phyloP scores from a whole-genome alignment of 1,284 basidiomycete species.

The Cryptococcus sp. region DNA sequence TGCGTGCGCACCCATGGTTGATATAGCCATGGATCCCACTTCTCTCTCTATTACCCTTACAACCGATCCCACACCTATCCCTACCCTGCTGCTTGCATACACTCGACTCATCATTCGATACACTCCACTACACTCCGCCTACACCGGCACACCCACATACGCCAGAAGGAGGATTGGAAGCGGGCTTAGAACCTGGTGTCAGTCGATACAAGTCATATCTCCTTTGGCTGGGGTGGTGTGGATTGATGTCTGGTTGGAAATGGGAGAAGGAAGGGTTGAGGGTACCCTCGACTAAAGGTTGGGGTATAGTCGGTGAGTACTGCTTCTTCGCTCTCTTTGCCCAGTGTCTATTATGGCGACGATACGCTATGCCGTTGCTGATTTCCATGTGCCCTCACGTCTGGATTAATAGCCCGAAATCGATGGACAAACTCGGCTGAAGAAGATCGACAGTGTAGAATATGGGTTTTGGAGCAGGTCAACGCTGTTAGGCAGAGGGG shows the following conservation, averaged over 20 bases:
- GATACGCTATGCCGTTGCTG: too few species aligned
- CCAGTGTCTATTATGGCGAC: too few species aligned
- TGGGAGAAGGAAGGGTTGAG: conserved; percentile 82
- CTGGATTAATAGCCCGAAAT: conserved; percentile 27
- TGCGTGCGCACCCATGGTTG: neutral
- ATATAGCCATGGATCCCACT: conserved; percentile 73
- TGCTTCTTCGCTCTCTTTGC: neutral
- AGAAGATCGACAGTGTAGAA: conserved; percentile 34
- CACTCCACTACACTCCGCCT: conserved; percentile 32
- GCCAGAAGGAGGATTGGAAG: conserved; percentile 41
- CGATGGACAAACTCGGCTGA: conserved; percentile 36
- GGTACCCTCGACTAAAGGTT: conserved; percentile 90
- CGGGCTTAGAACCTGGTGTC: conserved; percentile 58
- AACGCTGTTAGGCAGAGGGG: conserved; percentile 39
- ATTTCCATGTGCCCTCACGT: neutral
- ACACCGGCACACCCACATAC: conserved; percentile 50
- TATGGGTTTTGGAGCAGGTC: conserved; percentile 47
- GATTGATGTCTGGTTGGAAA: conserved; percentile 74
- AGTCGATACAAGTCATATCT: conserved; percentile 77
- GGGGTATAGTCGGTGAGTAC: conserved; percentile 78
- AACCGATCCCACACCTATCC: conserved; percentile 74
- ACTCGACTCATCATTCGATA: conserved; percentile 47
- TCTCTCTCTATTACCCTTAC: conserved; percentile 61
- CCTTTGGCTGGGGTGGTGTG: conserved; percentile 74
- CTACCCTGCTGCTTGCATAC: conserved; percentile 80